Evolutionary conservation across 225 moss, liverwort and hornwort species (phyloP), one percentile per base, ranked within the genome.

Genomic region (Marchantia polymorpha): DNA sequence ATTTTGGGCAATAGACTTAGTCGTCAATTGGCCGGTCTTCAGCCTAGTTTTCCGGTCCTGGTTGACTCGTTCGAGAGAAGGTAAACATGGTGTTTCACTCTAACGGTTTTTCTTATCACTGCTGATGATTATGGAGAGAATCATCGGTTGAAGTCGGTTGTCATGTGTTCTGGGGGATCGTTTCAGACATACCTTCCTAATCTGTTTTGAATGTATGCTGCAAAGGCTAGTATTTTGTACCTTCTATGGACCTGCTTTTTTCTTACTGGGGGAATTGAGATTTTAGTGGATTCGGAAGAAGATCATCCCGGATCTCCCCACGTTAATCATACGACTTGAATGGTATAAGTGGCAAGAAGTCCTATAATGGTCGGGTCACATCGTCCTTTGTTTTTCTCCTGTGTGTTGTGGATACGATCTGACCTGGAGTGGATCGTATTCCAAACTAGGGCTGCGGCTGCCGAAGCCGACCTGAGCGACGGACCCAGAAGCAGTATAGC

Each of bases 11-110:
- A 94, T 86, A 90, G 89, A 72, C 90, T 92, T 87, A 92, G 96
- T 78, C 92, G 96, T 65, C 88, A 86, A 49, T 84, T 97, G 83
- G 93, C 94, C 13, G 94, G 92, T 69, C 83, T 97, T 56, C 94
- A 97, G 86, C 96, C 96, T 29, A 88, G 84, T 50, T 97, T 97
- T 77, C 94, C 94, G 54, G 94, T 97, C 7, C 92, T 97, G 75
- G 94, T 97, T 75, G 96, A 97, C 82, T 94, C 94, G 23, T 97
- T 97, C 50, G 94, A 94, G 84, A 92, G 93, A 72, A 84, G 94
- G 86, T 78, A 73, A 56, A 19, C 15, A 25, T 22, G 26, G 52
- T 39, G 39, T 2, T 39, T 39, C 39, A 39, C 5, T 39, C 39
- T 39, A 39, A 39, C 5, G 39, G 39, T 39, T 39, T 39, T 39